Conservation (phyloP, 2,329 filamentous ascomycete species). For the Rhynchosporium secalis region DNA sequence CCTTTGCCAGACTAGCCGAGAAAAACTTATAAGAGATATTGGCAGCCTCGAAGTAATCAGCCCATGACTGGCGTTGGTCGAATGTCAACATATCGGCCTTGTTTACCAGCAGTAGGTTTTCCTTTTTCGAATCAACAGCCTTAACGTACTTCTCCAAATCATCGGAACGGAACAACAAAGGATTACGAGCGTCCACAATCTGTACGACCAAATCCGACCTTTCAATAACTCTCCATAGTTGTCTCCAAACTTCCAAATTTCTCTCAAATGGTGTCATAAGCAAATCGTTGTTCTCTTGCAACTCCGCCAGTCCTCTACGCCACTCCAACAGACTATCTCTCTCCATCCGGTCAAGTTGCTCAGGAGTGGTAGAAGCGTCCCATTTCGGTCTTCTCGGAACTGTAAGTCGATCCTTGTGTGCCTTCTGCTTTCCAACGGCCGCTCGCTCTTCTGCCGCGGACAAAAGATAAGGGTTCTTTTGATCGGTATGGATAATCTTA, state of each 20-base stretch:
- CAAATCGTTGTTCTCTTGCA: constrained; percentile 91
- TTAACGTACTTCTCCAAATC: constrained; percentile 94
- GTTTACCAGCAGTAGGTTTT: constrained; percentile 92
- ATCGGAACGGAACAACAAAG: constrained; percentile 88
- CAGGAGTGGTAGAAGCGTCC: constrained; percentile 81
- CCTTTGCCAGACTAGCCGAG: constrained; percentile 88
- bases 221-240: constrained; percentile 97
- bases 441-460: constrained; percentile 80
- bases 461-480: constrained; percentile 91
- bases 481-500: constrained; percentile 96
- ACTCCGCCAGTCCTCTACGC: constrained; percentile 85
- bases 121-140: constrained; percentile 82
- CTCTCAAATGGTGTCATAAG: constrained; percentile 98
- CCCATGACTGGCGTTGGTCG: constrained; percentile 80
- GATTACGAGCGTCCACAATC: constrained; percentile 96
- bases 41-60: constrained; percentile 76
- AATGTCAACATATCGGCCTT: constrained; percentile 99
- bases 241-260: constrained; percentile 96
- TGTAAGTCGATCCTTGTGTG: constrained; percentile 76
- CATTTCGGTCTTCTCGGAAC: constrained; percentile 88
- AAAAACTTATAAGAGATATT: constrained; percentile 94
- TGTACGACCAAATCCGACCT: constrained; percentile 93
- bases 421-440: constrained; percentile 76
- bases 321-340: constrained; percentile 80
- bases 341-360: constrained; percentile 78